phyloP scores from a whole-genome alignment of 1,139 yeast genomes.

The Candida sojae region DNA sequence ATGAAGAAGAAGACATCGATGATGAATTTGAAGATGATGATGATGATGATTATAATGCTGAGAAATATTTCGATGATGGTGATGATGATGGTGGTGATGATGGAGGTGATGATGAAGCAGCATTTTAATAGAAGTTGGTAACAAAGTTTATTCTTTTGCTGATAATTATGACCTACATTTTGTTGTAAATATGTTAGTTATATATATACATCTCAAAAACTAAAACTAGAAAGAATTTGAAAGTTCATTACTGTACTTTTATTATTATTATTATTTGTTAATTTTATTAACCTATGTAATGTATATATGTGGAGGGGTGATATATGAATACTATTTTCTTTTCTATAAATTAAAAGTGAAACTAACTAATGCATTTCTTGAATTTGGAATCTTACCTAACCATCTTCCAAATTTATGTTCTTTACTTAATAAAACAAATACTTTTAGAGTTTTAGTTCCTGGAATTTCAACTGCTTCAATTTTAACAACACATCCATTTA shows the following conservation, averaged over 20 bases:
- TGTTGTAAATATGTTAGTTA: too few species aligned
- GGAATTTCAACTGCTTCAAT: conserved; percentile 67
- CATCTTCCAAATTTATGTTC: conserved; percentile 91
- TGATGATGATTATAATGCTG: conserved; percentile 63
- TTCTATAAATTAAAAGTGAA: conserved; percentile 37
- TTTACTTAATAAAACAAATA: conserved; percentile 71
- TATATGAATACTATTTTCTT: too few species aligned
- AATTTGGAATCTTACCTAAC: conserved; percentile 46
- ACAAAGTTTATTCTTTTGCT: too few species aligned
- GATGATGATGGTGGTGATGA: conserved; percentile 81
- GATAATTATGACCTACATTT: too few species aligned
- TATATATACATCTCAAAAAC: too few species aligned
- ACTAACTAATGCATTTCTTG: conserved; percentile 43
- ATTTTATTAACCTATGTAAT: not conserved
- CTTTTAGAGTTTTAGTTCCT: conserved; percentile 48
- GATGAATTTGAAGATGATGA: conserved; percentile 68
- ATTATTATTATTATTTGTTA: not conserved
- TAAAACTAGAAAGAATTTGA: too few species aligned
- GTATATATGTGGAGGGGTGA: too few species aligned
- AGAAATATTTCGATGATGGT: conserved; percentile 63
- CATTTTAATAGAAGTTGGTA: conserved; percentile 41
- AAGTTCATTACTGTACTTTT: not conserved
- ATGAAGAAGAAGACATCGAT: conserved; percentile 47
- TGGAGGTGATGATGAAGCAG: conserved; percentile 85
- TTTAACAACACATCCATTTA: conserved; percentile 72